phyloP scores from a whole-genome alignment of 129 eudicot genomes.

The Flaveria sonorensis region DNA sequence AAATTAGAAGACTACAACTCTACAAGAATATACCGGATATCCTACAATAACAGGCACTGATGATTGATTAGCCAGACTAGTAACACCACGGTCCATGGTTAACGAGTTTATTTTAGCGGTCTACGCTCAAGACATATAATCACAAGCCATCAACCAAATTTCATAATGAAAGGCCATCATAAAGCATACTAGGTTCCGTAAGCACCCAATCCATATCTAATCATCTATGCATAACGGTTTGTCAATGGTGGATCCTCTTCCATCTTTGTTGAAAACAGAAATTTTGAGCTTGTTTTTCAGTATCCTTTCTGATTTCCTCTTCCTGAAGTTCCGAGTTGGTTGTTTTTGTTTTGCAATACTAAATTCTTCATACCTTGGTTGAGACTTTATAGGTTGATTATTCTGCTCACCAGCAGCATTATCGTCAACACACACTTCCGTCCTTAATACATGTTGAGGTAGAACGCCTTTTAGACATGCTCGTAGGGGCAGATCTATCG shows the following conservation, averaged over 20 bases:
- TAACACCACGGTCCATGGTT: no score
- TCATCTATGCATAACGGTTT: conserved; percentile 15
- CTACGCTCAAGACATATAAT: neutral
- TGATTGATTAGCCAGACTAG: neutral
- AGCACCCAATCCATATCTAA: neutral
- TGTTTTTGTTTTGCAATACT: neutral
- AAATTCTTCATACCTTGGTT: neutral
- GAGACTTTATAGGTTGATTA: neutral
- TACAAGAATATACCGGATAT: no score
- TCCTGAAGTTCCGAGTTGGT: neutral
- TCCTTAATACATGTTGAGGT: conserved; percentile 15
- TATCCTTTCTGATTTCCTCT: conserved; percentile 24
- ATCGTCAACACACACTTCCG: neutral
- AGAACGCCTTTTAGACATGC: neutral
- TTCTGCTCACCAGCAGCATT: neutral
- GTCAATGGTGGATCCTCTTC: conserved; percentile 21
- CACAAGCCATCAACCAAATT: neutral
- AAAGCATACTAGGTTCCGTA: neutral
- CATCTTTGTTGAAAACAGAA: conserved; percentile 11
- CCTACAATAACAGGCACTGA: no score
- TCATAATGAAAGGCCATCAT: neutral
- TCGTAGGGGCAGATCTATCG: neutral
- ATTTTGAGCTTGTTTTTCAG: conserved; percentile 23
- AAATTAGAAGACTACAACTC: no score
- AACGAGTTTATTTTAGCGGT: neutral